Evolutionary conservation across 345 rosid species (phyloP), one percentile per base, ranked within the genome.

Genomic region (Dimocarpus longan): DNA sequence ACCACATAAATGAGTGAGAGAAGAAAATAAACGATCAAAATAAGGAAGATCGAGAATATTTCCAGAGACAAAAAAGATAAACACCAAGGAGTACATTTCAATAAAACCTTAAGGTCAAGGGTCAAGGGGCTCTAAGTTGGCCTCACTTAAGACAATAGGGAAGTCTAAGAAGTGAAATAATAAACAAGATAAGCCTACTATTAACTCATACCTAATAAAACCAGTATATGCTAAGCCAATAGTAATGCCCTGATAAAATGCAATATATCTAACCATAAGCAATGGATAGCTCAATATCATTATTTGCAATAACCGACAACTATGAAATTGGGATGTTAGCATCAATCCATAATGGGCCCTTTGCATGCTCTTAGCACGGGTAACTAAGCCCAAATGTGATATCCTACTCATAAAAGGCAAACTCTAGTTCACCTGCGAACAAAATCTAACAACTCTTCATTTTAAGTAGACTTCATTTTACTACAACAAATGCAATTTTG

Each of bases 321-420:
- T 57, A 16, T 18, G 21, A 74, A 74, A 39, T 24, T 18, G 21
- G 59, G 10, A 1, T 1, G 37, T 46, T 52, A 67, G 15, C 24
- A 39, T 67, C 54, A 22, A 39, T 76, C 37, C 37, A 37, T 5
- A 48, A 12, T 16, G 37, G 8, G 26, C 69, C 43, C 42, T 62
- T 44, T 62, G 10, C 24, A 76, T 56, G 57, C 44, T 48, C 74
- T 39, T 64, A 62, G 63, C 15, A 71, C 9, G 46, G 69, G 28
- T 57, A 18, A 57, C n/a, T 57, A 57, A 8, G 39, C 64, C 77
- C 43, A 56, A 67, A 66, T 68, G 50, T 9, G 12, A 60, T 63
- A 57, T 59, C 56, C 16, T 76, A 40, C 64, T 24, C 56, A 18
- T 32, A 71, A 37, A 66, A 19, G 32, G 43, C 22, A 22, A 1